Evolutionary conservation across 129 eudicot genomes (phyloP).

Genomic region (Lactuca saligna): DNA sequence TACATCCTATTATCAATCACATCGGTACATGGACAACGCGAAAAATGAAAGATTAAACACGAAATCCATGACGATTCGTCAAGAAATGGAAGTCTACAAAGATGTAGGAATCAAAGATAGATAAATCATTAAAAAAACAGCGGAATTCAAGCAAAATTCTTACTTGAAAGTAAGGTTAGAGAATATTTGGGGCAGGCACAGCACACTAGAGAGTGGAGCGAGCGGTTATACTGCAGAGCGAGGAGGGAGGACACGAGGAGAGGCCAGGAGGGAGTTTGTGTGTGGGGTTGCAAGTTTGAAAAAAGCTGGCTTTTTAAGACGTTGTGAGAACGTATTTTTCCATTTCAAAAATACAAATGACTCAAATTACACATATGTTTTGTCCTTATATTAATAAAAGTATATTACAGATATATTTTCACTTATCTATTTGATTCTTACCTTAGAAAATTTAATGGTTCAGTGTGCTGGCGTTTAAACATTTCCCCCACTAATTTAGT

Average conservation of each 20-base stretch:
- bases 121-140: background rate
- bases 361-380: no score
- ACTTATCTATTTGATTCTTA: no score
- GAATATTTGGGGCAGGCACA: no score
- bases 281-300: background rate
- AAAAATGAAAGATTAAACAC: slow-evolving; percentile 6
- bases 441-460: no score
- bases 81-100: background rate
- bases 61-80: background rate
- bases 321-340: no score
- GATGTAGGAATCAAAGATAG: background rate
- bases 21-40: background rate
- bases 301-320: no score
- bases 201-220: no score
- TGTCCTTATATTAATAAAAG: no score
- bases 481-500: no score
- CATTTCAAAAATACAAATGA: no score
- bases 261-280: background rate
- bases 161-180: background rate
- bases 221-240: background rate
- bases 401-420: no score
- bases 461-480: no score
- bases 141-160: background rate
- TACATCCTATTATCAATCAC: background rate
- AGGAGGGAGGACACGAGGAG: background rate